Percentiles rank a stretch among this genome's conserved stretches.
phyloP scores from a whole-genome alignment of 805 yeast species.

The Metschnikowia corniflorae region DNA sequence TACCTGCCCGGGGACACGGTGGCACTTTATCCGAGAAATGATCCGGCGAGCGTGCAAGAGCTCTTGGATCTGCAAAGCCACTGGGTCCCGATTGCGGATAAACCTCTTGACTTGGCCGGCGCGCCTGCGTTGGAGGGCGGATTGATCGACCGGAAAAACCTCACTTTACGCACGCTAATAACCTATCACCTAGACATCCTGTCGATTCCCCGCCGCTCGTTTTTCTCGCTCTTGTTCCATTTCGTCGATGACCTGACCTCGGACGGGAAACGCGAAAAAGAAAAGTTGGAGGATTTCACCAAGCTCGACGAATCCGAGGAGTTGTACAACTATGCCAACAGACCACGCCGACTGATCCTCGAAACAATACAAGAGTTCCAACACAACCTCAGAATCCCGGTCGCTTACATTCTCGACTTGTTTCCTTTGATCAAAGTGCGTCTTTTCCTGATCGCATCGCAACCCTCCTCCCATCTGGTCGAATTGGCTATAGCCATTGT shows the following conservation, averaged over 20 bases:
- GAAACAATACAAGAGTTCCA: slow-evolving; percentile 84
- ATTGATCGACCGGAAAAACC: slow-evolving; percentile 38
- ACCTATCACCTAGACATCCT: slow-evolving; percentile 79
- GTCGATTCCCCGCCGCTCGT: slow-evolving; percentile 80
- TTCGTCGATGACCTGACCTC: slow-evolving; percentile 50
- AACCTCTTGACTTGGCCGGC: slow-evolving; percentile 40
- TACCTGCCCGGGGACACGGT: slow-evolving; percentile 81
- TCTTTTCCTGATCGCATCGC: slow-evolving; percentile 78
- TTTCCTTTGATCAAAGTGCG: slow-evolving; percentile 81
- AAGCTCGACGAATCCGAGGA: slow-evolving; percentile 73
- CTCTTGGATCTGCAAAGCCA: slow-evolving; percentile 62
- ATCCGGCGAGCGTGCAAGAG: slow-evolving; percentile 55
- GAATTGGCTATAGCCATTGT: slow-evolving; percentile 83
- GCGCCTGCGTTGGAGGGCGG: slow-evolving; percentile 55
- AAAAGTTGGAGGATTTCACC: slow-evolving; percentile 72
- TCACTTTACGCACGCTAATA: slow-evolving; percentile 70
- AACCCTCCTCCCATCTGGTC: slow-evolving; percentile 37
- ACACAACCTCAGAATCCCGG: slow-evolving; percentile 65
- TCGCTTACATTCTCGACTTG: slow-evolving; percentile 69
- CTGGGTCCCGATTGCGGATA: slow-evolving; percentile 73
- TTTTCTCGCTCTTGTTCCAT: slow-evolving; percentile 70
- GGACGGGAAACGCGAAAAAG: slow-evolving; percentile 67
- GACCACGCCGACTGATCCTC: slow-evolving; percentile 84
- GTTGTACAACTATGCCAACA: slow-evolving; percentile 82
- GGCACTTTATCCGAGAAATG: slow-evolving; percentile 73